Evolutionary conservation across 331 rosid genomes (phyloP), one percentile per base, ranked within the genome.

Genomic region (Pyracantha coccinea): DNA sequence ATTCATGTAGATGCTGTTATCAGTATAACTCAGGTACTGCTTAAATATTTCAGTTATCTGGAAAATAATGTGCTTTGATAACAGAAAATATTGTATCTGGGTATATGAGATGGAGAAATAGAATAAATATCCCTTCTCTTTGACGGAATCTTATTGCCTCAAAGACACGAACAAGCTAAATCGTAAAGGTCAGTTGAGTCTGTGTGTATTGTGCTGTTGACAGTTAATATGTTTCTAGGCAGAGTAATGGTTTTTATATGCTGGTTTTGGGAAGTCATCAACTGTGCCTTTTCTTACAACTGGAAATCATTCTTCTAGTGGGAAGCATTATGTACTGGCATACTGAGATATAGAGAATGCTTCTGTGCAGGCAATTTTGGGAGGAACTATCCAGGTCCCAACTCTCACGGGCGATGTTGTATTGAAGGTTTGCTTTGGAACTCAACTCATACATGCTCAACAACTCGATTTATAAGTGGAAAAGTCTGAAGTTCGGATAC

Each of bases 321-420:
- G 38, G 9, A 75, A 38, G 64, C 15, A 35, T 33, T 33, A 33
- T 33, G 38, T 31, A 33, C 38, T 33, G 38, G 9, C 38, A 33
- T 60, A 32, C 38, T 69, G 35, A 27, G 60, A 68, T 29, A 35
- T 72, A 60, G n/a, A 64, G 62, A n/a, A 72, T 77, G 45, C 8
- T 44, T 70, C 58, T 78, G 68, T 68, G 72, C 90, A 89, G 97
- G 97, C 97, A 73, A 85, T 93, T 78, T 85, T 93, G 81, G 98
- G 97, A 20, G 97, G 96, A 82, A 93, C 97, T 54, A 84, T 91
- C 78, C 96, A 86, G 77, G 96, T 89, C 75, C 97, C 96, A 72
- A 93, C 97, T 81, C 93, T 93, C 54, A 84, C 92, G 0, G 97
- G 97, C 67, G 98, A 93, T 75, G 98, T 91, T 62, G 93, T 93